Evolutionary conservation across 1,284 basidiomycete genomes (phyloP), one percentile per base, ranked within the genome.

Genomic region (Cystobasidium pallidum): DNA sequence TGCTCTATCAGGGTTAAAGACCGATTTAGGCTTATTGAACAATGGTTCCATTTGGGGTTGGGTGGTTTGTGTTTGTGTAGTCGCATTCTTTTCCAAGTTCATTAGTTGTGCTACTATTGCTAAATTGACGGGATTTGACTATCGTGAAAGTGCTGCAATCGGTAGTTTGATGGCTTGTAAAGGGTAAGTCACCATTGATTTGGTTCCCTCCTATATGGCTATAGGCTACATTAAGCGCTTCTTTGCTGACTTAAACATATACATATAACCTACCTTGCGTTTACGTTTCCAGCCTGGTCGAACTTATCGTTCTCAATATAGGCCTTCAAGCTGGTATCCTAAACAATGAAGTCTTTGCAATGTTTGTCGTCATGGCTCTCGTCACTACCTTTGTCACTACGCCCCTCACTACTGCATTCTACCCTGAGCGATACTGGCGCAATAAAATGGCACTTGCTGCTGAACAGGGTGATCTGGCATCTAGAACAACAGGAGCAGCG

Each of bases 131-230:
- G 89, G 89, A 1, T 94, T 92, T 82, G 87, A 84, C 61, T 84
- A 84, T 82, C 85, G 94, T 65, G 93, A 95, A 81, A 85, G 89
- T 11, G 88, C 88, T 24, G 92, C 93, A 0, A 89, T 95, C 70
- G 94, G 94, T 6, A 87, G 89, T 65, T 83, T 97, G 70, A 95
- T 97, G 93, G 89, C 88, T 79, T 96, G 92, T 83, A 96, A 96
- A 83, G 92, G 92, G 88, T 91, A 36, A 32, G 75, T 45, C 43
- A n/a, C 30, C 28, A 17, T 21, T 24, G 8, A 41, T 32, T 54
- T n/a, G n/a, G n/a, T n/a, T n/a, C n/a, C n/a, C n/a, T n/a, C n/a
- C n/a, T n/a, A n/a, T n/a, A n/a, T n/a, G n/a, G n/a, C n/a, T n/a
- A n/a, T n/a, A n/a, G n/a, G n/a, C n/a, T n/a, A n/a, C n/a, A n/a